These are phyloP conservation scores for Cercospora zeina DNA, from an alignment of 2,329 filamentous ascomycete genomes.

Conservation along the genomic window DNA sequence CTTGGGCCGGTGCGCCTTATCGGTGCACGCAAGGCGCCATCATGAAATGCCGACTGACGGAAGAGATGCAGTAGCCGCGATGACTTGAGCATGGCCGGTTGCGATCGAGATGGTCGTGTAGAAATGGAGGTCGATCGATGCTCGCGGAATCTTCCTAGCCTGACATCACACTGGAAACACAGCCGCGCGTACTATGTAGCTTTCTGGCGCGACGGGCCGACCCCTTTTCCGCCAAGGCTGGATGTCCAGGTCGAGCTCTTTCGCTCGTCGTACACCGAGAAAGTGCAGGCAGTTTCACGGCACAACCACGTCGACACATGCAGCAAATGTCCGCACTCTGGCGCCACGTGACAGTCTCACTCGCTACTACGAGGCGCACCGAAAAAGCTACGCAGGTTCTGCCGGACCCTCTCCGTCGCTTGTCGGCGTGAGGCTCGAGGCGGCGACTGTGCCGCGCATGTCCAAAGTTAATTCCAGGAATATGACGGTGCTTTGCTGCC, in stretches of 20 bases:
- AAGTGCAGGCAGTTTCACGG: slow-evolving; percentile 12
- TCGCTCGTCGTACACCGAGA: not conserved
- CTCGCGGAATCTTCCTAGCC: not conserved
- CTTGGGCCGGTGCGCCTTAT: slow-evolving; percentile 19
- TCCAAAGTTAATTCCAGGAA: slow-evolving; percentile 8
- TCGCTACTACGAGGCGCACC: not conserved
- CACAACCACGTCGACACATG: not conserved
- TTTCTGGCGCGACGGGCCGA: not conserved
- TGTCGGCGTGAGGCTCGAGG: not conserved
- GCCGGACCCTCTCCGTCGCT: slow-evolving; percentile 11
- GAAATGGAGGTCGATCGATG: not conserved
- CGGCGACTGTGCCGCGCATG: slow-evolving; percentile 10
- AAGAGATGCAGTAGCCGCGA: slow-evolving; percentile 23
- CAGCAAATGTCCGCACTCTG: not conserved
- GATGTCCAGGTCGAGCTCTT: not conserved
- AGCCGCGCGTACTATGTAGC: not conserved
- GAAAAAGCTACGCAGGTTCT: slow-evolving; percentile 10
- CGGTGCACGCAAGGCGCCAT: slow-evolving; percentile 15
- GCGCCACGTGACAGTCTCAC: slow-evolving; percentile 7
- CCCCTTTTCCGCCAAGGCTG: not conserved
- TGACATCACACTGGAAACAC: slow-evolving; percentile 1
- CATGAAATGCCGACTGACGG: slow-evolving; percentile 21
- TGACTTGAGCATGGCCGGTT: slow-evolving; percentile 26
- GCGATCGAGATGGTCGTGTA: not conserved
- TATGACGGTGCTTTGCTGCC: slow-evolving; percentile 9